Evolutionary conservation across 345 rosid species (phyloP).

Genomic region (Capsella bursapastoris): DNA sequence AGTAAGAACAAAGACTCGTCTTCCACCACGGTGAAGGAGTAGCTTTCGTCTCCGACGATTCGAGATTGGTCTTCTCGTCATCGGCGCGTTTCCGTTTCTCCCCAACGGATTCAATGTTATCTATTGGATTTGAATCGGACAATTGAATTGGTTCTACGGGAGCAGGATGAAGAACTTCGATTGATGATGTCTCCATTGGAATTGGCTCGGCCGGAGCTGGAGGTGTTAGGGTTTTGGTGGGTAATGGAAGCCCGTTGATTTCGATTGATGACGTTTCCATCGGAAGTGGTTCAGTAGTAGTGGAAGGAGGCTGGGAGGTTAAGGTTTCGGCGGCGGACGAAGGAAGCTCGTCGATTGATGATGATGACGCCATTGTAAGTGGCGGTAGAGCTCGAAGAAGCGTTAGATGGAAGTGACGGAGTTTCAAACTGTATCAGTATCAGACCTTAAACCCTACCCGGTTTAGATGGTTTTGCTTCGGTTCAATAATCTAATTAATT

Average conservation of each 20-base stretch:
- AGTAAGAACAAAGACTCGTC: constrained; percentile 90
- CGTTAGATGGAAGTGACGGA: neutral
- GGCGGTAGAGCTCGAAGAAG: constrained; percentile 1
- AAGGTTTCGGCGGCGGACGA: constrained; percentile 29
- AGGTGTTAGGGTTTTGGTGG: constrained; percentile 1
- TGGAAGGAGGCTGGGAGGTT: constrained; percentile 40
- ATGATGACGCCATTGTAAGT: constrained; percentile 52
- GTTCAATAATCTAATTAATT: neutral
- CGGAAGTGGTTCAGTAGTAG: constrained; percentile 28
- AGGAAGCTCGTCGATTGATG: constrained; percentile 49
- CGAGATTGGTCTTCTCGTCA: constrained; percentile 17
- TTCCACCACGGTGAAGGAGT: constrained; percentile 59
- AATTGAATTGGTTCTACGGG: constrained; percentile 35
- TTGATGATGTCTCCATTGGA: constrained; percentile 1
- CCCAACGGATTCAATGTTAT: constrained; percentile 44
- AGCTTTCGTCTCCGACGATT: constrained; percentile 35
- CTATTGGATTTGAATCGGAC: constrained; percentile 39
- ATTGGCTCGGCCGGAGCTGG: neutral
- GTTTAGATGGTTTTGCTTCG: neutral
- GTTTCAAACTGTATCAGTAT: neutral
- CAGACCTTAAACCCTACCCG: constrained; percentile 28
- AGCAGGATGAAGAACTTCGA: constrained; percentile 15
- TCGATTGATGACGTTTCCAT: neutral
- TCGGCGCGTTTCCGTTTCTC: constrained; percentile 79
- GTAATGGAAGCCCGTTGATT: neutral